These are phyloP conservation scores for Sicyos edulis DNA, from an alignment of 306 rosid species.

Conservation along the genomic window DNA sequence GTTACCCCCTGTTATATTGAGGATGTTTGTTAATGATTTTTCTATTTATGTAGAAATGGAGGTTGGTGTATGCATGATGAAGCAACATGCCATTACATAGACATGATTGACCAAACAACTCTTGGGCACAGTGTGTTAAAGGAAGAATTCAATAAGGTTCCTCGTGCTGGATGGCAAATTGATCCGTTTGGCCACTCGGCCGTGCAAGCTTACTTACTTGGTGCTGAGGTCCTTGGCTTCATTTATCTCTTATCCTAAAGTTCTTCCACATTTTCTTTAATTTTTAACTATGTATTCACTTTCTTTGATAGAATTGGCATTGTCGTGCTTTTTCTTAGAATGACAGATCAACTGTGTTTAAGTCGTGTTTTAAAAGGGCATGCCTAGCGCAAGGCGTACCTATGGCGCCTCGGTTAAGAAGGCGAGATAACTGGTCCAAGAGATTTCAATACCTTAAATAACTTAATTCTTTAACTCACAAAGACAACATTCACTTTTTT, in stretches of 20 bases:
- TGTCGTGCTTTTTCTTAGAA: not conserved
- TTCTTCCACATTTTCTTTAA: not conserved
- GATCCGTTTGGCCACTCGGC: constrained; percentile 95
- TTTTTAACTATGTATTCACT: not conserved
- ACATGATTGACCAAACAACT: constrained; percentile 94
- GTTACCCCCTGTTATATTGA: not conserved
- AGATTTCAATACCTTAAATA: too few species aligned
- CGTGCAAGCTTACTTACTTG: constrained; percentile 71
- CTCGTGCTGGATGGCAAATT: constrained; percentile 88
- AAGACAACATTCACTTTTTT: too few species aligned
- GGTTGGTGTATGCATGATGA: constrained; percentile 99
- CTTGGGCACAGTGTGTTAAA: constrained; percentile 64
- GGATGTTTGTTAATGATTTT: too few species aligned
- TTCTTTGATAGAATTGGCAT: constrained; percentile 4
- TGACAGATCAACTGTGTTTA: not conserved
- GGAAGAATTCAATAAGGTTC: constrained; percentile 50
- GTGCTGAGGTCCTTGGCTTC: constrained; percentile 57
- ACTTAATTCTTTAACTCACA: too few species aligned
- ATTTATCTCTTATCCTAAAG: not conserved
- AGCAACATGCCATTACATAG: constrained; percentile 74
- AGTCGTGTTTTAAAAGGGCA: too few species aligned
- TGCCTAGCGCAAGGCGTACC: too few species aligned
- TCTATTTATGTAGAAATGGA: constrained; percentile 53
- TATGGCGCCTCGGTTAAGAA: too few species aligned
- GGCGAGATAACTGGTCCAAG: too few species aligned